These are phyloP conservation scores for Sorghum bicolor DNA, from an alignment of 176 grass and related monocot genomes.

Conservation along the genomic window DNA sequence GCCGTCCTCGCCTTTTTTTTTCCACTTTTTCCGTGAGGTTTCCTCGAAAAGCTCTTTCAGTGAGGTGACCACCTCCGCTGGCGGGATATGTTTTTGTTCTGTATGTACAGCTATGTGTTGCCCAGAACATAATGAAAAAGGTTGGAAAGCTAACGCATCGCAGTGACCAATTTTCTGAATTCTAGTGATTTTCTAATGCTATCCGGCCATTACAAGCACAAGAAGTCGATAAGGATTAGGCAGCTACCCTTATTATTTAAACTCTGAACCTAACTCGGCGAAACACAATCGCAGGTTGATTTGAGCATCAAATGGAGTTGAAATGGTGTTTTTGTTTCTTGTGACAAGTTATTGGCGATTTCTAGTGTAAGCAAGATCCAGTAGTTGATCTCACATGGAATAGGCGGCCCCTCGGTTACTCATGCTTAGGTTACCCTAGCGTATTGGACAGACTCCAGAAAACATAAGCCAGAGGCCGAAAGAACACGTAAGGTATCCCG, in stretches of 20 bases:
- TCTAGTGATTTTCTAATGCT: background rate
- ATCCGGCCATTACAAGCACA: background rate
- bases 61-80: background rate
- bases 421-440: background rate
- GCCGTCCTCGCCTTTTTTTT: background rate
- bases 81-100: conserved; percentile 4
- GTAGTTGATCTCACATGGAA: background rate
- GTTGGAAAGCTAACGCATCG: background rate
- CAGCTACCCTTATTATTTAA: background rate
- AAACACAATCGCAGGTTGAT: background rate
- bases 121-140: background rate
- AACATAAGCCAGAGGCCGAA: background rate
- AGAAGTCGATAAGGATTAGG: background rate
- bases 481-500: conserved; percentile 4
- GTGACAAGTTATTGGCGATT: no score
- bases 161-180: background rate
- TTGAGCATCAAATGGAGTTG: background rate
- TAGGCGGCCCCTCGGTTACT: no score
- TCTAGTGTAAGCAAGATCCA: background rate
- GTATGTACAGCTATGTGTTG: background rate
- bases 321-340: background rate
- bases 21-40: background rate
- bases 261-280: background rate
- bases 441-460: background rate
- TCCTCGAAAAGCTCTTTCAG: background rate